Conservation (phyloP, 805 yeast genomes). For the Jamesozyma hellenica region DNA sequence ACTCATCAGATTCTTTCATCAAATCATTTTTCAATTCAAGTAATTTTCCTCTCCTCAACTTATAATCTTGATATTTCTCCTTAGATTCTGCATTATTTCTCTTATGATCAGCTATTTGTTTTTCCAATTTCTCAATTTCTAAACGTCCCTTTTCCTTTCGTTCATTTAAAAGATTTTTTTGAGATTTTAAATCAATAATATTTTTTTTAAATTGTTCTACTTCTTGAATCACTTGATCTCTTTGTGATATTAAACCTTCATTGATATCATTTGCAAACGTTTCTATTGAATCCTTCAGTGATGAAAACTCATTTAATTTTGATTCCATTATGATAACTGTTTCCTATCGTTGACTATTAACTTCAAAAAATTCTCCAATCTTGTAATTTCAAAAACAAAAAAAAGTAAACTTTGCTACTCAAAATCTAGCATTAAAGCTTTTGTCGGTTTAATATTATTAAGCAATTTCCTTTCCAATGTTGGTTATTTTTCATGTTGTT, state of each 20-base stretch:
- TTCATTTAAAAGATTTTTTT: slow-evolving; percentile 25
- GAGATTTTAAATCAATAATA: slow-evolving; percentile 8
- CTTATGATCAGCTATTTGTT: slow-evolving; percentile 20
- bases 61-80: slow-evolving; percentile 29
- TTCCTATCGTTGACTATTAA: background rate
- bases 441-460: too few relatives aligned
- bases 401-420: too few relatives aligned
- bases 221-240: background rate
- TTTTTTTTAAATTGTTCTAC: slow-evolving; percentile 10
- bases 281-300: slow-evolving; percentile 1
- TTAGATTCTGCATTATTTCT: slow-evolving; percentile 28
- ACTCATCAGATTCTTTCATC: slow-evolving; percentile 26
- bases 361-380: too few relatives aligned
- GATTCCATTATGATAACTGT: slow-evolving; percentile 3
- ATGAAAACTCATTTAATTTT: slow-evolving; percentile 3
- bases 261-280: slow-evolving; percentile 1
- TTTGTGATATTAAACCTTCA: slow-evolving; percentile 1
- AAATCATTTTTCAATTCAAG: slow-evolving; percentile 23
- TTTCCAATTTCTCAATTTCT: slow-evolving; percentile 9
- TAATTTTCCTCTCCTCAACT: slow-evolving; percentile 30
- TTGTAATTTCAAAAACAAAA: too few relatives aligned
- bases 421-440: too few relatives aligned
- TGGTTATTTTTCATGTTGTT: too few relatives aligned
- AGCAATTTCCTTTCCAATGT: too few relatives aligned
- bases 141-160: slow-evolving; percentile 21